These are phyloP conservation scores for Tephrocybe sp. DNA, from an alignment of 768 basidiomycete species.

Conservation along the genomic window DNA sequence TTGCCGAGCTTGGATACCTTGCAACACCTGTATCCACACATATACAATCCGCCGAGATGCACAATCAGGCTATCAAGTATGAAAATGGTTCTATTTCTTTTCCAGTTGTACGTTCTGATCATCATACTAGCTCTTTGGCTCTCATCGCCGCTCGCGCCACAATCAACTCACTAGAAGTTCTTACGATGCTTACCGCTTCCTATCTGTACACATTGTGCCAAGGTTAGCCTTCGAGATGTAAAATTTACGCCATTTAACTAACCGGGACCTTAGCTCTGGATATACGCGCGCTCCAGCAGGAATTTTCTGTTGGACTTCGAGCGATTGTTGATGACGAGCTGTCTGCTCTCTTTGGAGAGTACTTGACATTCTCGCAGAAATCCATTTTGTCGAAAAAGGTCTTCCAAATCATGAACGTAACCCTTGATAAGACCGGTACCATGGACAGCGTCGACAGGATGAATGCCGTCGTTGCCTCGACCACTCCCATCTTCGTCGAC, in stretches of 20 bases:
- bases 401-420: constrained; percentile 38
- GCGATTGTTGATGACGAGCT: constrained; percentile 51
- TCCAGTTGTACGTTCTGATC: background rate
- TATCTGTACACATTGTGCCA: constrained; percentile 75
- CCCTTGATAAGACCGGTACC: constrained; percentile 62
- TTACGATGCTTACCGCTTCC: constrained; percentile 65
- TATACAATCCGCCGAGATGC: constrained; percentile 83
- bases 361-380: constrained; percentile 28
- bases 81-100: constrained; percentile 18
- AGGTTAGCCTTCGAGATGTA: constrained; percentile 26
- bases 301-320: constrained; percentile 48
- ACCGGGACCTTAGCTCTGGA: constrained; percentile 53
- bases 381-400: constrained; percentile 32
- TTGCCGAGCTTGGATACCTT: constrained; percentile 73
- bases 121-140: constrained; percentile 45
- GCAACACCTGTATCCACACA: constrained; percentile 78
- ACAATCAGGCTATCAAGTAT: constrained; percentile 82
- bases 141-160: constrained; percentile 76
- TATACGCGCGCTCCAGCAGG: constrained; percentile 66
- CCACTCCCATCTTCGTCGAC: constrained; percentile 45
- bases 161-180: constrained; percentile 64
- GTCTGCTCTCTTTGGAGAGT: constrained; percentile 37
- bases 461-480: constrained; percentile 56
- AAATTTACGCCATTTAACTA: background rate
- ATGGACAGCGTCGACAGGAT: constrained; percentile 74